Evolutionary conservation across 148 eudicot species (phyloP).

Genomic region (Amaranthus hypochondriacus): DNA sequence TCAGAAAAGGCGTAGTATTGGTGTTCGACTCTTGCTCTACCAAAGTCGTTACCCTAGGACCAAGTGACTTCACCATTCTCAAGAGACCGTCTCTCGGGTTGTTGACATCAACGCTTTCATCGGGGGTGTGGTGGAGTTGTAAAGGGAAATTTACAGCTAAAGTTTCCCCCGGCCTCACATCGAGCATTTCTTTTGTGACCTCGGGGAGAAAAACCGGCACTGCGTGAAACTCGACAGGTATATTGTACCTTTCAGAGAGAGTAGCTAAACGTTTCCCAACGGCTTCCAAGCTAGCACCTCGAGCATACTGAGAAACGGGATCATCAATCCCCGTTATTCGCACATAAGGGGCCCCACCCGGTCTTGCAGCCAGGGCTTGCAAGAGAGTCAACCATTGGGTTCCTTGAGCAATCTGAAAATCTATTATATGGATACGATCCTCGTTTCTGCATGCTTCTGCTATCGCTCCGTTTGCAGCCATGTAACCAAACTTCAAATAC

Average conservation of each 20-base stretch:
- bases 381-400: conserved; percentile 87
- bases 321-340: conserved; percentile 94
- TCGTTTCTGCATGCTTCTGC: conserved; percentile 82
- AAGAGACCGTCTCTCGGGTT: conserved; percentile 78
- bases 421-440: conserved; percentile 72
- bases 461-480: conserved; percentile 93
- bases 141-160: conserved; percentile 84
- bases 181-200: conserved; percentile 65
- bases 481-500: conserved; percentile 80
- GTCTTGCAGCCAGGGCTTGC: conserved; percentile 80
- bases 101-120: conserved; percentile 80
- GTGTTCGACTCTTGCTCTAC: conserved; percentile 96
- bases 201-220: conserved; percentile 62
- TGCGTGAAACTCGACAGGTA: conserved; percentile 65
- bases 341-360: conserved; percentile 72
- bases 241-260: conserved; percentile 54
- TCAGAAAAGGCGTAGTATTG: conserved; percentile 72
- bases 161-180: conserved; percentile 67
- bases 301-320: conserved; percentile 64
- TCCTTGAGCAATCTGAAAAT: conserved; percentile 84
- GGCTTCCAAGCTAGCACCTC: conserved; percentile 59
- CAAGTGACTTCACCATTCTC: conserved; percentile 66
- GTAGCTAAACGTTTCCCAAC: conserved; percentile 53
- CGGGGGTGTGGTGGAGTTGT: conserved; percentile 89
- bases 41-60: conserved; percentile 71